Base-by-base conservation (phyloP, 345 rosid species). In the Populus nigra region DNA sequence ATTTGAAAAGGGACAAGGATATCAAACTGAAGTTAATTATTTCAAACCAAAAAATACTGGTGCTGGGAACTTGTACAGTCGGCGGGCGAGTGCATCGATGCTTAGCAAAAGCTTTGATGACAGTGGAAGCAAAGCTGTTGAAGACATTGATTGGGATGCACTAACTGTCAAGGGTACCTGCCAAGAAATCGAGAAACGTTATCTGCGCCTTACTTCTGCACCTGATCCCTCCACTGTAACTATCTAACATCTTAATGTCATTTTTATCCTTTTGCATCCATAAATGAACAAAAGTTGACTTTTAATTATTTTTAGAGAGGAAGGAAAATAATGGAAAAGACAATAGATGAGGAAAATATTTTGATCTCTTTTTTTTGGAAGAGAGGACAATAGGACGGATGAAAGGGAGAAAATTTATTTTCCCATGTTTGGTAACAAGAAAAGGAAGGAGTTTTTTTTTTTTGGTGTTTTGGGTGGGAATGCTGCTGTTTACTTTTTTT, bases 61-160 rank as follows among this genome's bases (percentile, higher is more conserved):
- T 83, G 71, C 84, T 63, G 97, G 85, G 79, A 90, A 86, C 81
- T 68, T 92, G 76, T 88, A 91, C 79, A 73, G 88, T 72, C 88
- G 91, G 89, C 91, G 93, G 86, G 91, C 94, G 45, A 86, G 87
- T 85, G 96, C 97, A 22, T 72, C 88, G 86, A 87, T 91, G 79
- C 89, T 90, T 81, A 84, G 93, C 86, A 88, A 88, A 85, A 85
- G 18, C 81, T 89, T 91, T 76, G 98, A 94, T 68, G 91, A 89
- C 80, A 86, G 88, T 84, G 93, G 89, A 84, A 87, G 88, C 88
- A 85, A 88, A 80, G 97, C 99, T 70, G 99, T 96, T 79, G 99
- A 96, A 89, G 99, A 96, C 87, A 92, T 96, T 77, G 98, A 94
- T 71, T 96, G 99, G 98, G 97, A 96, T 88, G 92, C 99, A 55